phyloP scores from a whole-genome alignment of 169 alveolate genomes.

The Miamiensis avidus region DNA sequence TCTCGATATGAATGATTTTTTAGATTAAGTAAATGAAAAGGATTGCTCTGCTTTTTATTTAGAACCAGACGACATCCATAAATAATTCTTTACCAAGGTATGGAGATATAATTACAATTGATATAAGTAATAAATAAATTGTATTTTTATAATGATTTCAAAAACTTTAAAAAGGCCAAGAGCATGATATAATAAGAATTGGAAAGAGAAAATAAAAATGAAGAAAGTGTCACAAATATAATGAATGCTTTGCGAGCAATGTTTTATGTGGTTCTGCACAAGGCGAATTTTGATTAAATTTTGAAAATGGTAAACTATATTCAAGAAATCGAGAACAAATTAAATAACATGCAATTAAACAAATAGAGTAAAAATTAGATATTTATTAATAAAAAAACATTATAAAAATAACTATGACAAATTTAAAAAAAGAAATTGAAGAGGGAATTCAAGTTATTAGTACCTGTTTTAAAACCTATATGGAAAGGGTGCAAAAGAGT shows the following conservation, averaged over 20 bases:
- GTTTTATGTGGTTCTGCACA: background rate
- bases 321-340: background rate
- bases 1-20: conserved; percentile 30
- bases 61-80: conserved; percentile 33
- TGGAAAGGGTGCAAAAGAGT: background rate
- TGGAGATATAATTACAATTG: background rate
- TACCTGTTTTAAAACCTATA: no score
- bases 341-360: background rate
- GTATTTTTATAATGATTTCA: background rate
- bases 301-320: background rate
- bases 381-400: no score
- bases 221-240: background rate
- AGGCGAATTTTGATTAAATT: background rate
- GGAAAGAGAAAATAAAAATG: background rate
- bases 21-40: conserved; percentile 19
- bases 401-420: background rate
- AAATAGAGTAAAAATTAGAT: no score
- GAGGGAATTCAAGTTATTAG: background rate
- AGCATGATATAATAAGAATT: background rate
- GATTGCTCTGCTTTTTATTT: conserved; percentile 10
- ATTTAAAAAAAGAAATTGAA: no score
- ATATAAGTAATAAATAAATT: conserved; percentile 1
- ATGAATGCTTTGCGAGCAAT: background rate
- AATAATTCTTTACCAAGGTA: conserved; percentile 11
- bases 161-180: background rate